Conservation (phyloP, 1,139 yeast genomes). For the Blastobotrys malaysiensis region DNA sequence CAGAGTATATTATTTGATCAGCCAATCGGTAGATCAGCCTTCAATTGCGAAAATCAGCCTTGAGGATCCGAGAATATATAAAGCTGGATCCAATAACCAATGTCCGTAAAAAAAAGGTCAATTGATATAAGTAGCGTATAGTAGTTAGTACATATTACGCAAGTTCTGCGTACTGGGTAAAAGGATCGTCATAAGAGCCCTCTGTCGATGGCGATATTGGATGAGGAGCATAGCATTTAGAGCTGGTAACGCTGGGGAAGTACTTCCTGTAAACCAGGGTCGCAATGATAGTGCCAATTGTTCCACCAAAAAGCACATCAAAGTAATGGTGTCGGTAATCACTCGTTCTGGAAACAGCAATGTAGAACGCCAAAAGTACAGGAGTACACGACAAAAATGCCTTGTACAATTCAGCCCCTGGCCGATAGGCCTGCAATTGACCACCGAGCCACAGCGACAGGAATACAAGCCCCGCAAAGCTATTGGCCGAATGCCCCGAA, state of each 20-base stretch:
- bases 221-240: slow-evolving; percentile 21
- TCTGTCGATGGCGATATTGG: not conserved
- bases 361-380: slow-evolving; percentile 24
- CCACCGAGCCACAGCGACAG: slow-evolving; percentile 59
- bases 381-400: slow-evolving; percentile 29
- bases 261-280: slow-evolving; percentile 39
- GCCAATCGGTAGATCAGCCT: not conserved
- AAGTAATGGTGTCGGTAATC: slow-evolving; percentile 75
- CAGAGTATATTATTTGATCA: no score
- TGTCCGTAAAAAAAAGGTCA: not conserved
- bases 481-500: slow-evolving; percentile 70
- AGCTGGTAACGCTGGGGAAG: slow-evolving; percentile 20
- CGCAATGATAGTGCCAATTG: slow-evolving; percentile 47
- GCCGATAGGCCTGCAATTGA: slow-evolving; percentile 42
- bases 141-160: not conserved
- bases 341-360: slow-evolving; percentile 33
- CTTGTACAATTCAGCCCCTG: slow-evolving; percentile 31
- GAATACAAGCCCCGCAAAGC: slow-evolving; percentile 64
- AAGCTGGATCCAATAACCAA: not conserved
- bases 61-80: no score
- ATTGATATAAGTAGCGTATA: not conserved
- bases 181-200: not conserved
- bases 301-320: slow-evolving; percentile 57
- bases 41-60: no score
- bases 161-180: not conserved